Conservation (phyloP, 345 rosid species). For the Salix udensis region DNA sequence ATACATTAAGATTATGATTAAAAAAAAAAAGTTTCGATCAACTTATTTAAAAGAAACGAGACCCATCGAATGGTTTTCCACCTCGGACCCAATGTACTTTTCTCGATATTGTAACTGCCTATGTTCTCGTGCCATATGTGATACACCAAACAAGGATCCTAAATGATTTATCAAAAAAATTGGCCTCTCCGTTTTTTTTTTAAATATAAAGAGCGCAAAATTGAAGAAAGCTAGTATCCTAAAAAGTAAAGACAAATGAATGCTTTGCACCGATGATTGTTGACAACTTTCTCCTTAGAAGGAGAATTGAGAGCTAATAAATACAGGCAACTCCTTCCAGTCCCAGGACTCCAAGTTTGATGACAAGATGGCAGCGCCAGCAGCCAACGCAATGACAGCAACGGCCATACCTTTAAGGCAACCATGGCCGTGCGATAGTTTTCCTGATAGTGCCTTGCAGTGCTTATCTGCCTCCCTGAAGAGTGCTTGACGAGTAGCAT, state of each 20-base stretch:
- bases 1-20: no score
- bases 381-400: constrained; percentile 35
- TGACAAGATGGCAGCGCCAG: constrained; percentile 43
- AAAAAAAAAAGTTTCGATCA: not conserved
- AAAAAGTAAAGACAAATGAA: constrained; percentile 13
- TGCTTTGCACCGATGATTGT: constrained; percentile 24
- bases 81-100: not conserved
- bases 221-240: constrained; percentile 12
- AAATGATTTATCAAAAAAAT: constrained; percentile 11
- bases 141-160: constrained; percentile 13
- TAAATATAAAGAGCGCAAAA: constrained; percentile 20
- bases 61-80: not conserved
- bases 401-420: constrained; percentile 51
- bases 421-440: constrained; percentile 41
- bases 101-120: constrained; percentile 11
- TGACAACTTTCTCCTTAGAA: constrained; percentile 1
- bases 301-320: constrained; percentile 27
- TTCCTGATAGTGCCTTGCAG: constrained; percentile 47
- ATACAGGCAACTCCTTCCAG: constrained; percentile 32
- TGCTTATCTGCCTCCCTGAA: constrained; percentile 51
- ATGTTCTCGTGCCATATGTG: constrained; percentile 15
- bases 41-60: not conserved
- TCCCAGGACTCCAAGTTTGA: constrained; percentile 33
- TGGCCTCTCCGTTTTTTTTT: not conserved
- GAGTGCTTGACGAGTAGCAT: constrained; percentile 28